Percentiles rank a stretch among this genome's conserved stretches.
Evolutionary conservation across 1,284 basidiomycete genomes (phyloP).

Genomic region (Vanrija sp.): DNA sequence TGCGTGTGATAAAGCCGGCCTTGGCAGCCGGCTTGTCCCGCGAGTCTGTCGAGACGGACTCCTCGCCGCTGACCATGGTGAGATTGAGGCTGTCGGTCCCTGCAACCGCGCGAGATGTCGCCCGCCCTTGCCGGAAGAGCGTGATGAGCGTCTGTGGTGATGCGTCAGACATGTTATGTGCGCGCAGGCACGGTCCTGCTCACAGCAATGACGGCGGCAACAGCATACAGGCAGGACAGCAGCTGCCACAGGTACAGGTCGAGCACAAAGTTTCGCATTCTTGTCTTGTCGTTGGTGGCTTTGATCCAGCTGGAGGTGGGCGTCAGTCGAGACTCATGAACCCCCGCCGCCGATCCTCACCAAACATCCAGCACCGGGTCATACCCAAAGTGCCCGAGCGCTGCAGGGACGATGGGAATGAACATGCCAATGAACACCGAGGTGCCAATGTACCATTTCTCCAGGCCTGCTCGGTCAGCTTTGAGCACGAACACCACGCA

Average conservation of each 20-base stretch:
- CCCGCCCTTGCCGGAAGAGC: slow-evolving; percentile 23
- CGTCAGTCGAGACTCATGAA: no score
- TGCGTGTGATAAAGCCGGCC: not conserved
- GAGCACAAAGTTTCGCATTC: slow-evolving; percentile 18
- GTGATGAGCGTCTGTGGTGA: slow-evolving; percentile 1
- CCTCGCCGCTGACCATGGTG: slow-evolving; percentile 2
- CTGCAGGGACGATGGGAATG: slow-evolving; percentile 20
- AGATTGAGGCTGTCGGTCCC: slow-evolving; percentile 1
- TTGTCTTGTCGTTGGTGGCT: not conserved
- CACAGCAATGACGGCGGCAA: slow-evolving; percentile 11
- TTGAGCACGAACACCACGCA: not conserved
- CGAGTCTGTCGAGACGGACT: not conserved
- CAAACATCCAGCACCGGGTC: slow-evolving; percentile 17
- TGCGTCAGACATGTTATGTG: not conserved
- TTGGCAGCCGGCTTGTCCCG: not conserved
- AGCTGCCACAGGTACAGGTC: slow-evolving; percentile 12
- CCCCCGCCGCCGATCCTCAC: not conserved
- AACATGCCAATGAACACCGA: slow-evolving; percentile 21
- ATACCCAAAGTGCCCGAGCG: slow-evolving; percentile 22
- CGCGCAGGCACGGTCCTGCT: not conserved
- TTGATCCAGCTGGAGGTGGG: slow-evolving; percentile 7
- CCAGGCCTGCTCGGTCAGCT: slow-evolving; percentile 1
- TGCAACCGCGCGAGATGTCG: slow-evolving; percentile 15
- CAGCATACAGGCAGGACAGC: not conserved
- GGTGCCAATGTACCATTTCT: slow-evolving; percentile 16